Evolutionary conservation across 202 grass and related monocot genomes (phyloP), one percentile per base, ranked within the genome.

Genomic region (Panicum hallii): DNA sequence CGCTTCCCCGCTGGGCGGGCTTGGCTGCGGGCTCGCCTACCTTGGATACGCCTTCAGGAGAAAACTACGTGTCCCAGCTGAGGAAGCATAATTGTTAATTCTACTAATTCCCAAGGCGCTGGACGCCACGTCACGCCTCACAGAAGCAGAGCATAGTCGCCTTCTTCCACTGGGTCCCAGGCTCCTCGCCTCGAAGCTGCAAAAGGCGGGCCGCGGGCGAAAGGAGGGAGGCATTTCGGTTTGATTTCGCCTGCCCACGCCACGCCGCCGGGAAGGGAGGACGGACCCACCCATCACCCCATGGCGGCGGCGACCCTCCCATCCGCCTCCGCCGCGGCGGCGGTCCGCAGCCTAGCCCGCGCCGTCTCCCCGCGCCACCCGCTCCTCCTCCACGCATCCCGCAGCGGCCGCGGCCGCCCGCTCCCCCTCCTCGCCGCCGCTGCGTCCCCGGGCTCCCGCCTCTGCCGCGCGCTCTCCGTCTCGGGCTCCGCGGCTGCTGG

Each of bases 351-450:
- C 81, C 47, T 86, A 30, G 44, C 67, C 6, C 52, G 70, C 58
- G 54, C 67, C 63, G 6, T 81, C 57, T 56, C 60, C 23, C 46
- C 60, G 74, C 67, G 58, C 49, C 66, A 57, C 40, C 15, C 52
- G 22, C 49, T 81, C 50, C 63, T 68, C 47, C 79, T 80, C 32
- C 50, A 90, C 47, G 69, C 77, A 65, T 63, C 87, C 74, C 38
- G 45, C 38, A 40, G 62, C 71, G 48, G 11, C 69, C 30, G 54
- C 22, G 45, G 11, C 67, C 75, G 12, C 57, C 16, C 8, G 57
- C 47, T 9, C 49, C 38, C 34, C 42, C 55, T 57, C 72, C 36
- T 38, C 36, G 36, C 45, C 61, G 38, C 65, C 83, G 54, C 64
- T 26, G 34, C 65, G 45, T 11, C 32, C 74, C 65, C 67, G 4